Conservation (phyloP, 371 early-diverging fungal genomes). For the Mortierella sp. region DNA sequence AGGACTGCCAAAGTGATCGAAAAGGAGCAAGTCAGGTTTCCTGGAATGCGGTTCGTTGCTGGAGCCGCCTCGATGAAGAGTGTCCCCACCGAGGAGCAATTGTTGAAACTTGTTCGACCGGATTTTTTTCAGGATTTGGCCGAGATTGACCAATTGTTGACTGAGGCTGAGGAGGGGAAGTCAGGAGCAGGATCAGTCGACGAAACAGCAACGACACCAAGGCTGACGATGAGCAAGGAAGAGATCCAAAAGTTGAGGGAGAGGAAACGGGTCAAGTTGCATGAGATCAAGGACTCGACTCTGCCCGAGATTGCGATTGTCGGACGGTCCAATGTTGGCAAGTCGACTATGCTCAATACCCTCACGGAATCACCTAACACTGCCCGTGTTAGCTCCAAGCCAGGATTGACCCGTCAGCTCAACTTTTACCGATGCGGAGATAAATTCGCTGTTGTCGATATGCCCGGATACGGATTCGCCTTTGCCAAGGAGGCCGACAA, state of each 20-base stretch:
- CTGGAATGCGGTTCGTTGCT: conserved; percentile 65
- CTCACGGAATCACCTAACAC: conserved; percentile 71
- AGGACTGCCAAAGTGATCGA: conserved; percentile 39
- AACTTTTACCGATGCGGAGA: conserved; percentile 81
- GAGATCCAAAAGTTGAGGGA: conserved; percentile 27
- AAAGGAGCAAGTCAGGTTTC: conserved; percentile 61
- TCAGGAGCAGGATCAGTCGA: conserved; percentile 5
- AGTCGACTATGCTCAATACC: conserved; percentile 82
- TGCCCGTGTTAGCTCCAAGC: conserved; percentile 79
- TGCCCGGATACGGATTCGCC: conserved; percentile 94
- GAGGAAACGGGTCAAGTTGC: conserved; percentile 23
- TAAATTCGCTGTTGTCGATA: conserved; percentile 82
- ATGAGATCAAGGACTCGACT: conserved; percentile 32
- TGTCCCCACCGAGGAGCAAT: conserved; percentile 57
- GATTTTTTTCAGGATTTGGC: conserved; percentile 49
- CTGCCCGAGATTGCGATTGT: conserved; percentile 49
- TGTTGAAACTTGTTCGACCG: conserved; percentile 42
- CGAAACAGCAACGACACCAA: conserved; percentile 24
- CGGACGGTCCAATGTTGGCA: conserved; percentile 87
- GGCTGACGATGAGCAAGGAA: conserved; percentile 11
- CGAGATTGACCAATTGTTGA: conserved; percentile 37
- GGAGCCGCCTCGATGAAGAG: conserved; percentile 61
- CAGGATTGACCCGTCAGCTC: conserved; percentile 86
- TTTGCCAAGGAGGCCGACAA: conserved; percentile 78
- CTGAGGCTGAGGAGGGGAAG: conserved; percentile 31